Conservation (phyloP, 495 filamentous ascomycete genomes). For the Lichenothelia convexa region DNA sequence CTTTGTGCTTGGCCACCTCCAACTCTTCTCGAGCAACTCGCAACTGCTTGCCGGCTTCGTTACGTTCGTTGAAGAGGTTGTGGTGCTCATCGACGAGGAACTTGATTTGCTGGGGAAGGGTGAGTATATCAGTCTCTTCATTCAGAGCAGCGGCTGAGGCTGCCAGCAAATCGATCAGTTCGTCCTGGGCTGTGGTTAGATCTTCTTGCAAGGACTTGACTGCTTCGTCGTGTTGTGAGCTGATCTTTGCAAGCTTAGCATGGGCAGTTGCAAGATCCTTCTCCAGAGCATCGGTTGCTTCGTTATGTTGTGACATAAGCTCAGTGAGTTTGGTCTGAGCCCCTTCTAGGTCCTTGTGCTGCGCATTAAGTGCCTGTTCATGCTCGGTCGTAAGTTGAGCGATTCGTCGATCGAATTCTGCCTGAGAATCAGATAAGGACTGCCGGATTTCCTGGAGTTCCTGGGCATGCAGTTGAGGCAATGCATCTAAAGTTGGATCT, state of each 20-base stretch:
- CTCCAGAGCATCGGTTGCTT: slow-evolving; percentile 8
- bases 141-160: slow-evolving; percentile 31
- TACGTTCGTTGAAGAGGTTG: slow-evolving; percentile 16
- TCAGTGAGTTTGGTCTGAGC: no score
- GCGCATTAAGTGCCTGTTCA: no score
- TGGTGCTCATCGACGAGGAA: slow-evolving; percentile 21
- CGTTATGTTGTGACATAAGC: slow-evolving; percentile 14
- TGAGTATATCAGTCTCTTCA: slow-evolving; percentile 27
- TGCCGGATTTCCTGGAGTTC: no score
- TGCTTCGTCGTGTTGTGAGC: slow-evolving; percentile 36
- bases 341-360: no score
- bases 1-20: slow-evolving; percentile 18
- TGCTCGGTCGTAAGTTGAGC: no score
- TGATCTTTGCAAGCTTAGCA: slow-evolving; percentile 14
- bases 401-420: no score
- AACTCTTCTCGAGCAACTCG: slow-evolving; percentile 44
- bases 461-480: no score
- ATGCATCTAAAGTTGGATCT: no score
- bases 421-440: no score
- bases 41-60: slow-evolving; percentile 18
- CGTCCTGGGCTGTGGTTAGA: slow-evolving; percentile 48
- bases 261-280: slow-evolving; percentile 20
- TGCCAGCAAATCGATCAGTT: slow-evolving; percentile 41
- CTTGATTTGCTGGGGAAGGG: slow-evolving; percentile 29
- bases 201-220: slow-evolving; percentile 47